A percentile compares a stretch with the other conserved stretches of the same genome.
Evolutionary conservation across 805 yeast genomes (phyloP).

Genomic region (Candida gorgasii): DNA sequence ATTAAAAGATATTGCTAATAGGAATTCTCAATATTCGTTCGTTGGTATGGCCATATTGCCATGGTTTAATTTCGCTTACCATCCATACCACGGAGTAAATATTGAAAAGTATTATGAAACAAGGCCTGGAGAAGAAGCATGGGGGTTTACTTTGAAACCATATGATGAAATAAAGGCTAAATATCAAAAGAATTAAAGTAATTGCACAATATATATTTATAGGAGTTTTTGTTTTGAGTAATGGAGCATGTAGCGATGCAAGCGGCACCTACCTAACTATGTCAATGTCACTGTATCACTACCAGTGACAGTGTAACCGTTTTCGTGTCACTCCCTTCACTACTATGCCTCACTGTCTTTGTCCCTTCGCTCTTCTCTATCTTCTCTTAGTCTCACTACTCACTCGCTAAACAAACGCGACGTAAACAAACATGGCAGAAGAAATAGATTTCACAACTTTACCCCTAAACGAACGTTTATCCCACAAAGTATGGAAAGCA

Average conservation of each 20-base stretch:
- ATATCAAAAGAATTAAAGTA: constrained; percentile 21
- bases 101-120: constrained; percentile 57
- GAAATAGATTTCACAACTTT: constrained; percentile 54
- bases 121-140: constrained; percentile 58
- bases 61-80: constrained; percentile 79
- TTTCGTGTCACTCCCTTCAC: too few relatives aligned
- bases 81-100: constrained; percentile 81
- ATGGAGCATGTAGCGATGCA: too few relatives aligned
- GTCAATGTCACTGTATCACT: too few relatives aligned
- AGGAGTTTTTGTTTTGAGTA: too few relatives aligned
- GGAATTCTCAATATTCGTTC: constrained; percentile 75
- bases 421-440: constrained; percentile 13
- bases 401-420: constrained; percentile 2
- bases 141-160: constrained; percentile 58
- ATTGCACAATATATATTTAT: constrained; percentile 1
- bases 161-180: constrained; percentile 47
- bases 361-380: background rate
- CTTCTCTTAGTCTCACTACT: background rate
- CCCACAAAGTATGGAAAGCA: constrained; percentile 83
- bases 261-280: too few relatives aligned
- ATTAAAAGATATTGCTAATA: constrained; percentile 71
- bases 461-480: constrained; percentile 65
- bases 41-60: constrained; percentile 63
- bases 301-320: too few relatives aligned
- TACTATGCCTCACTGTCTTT: background rate